phyloP scores from a whole-genome alignment of 1,284 basidiomycete genomes.

The Cutaneotrichosporon mucoides region DNA sequence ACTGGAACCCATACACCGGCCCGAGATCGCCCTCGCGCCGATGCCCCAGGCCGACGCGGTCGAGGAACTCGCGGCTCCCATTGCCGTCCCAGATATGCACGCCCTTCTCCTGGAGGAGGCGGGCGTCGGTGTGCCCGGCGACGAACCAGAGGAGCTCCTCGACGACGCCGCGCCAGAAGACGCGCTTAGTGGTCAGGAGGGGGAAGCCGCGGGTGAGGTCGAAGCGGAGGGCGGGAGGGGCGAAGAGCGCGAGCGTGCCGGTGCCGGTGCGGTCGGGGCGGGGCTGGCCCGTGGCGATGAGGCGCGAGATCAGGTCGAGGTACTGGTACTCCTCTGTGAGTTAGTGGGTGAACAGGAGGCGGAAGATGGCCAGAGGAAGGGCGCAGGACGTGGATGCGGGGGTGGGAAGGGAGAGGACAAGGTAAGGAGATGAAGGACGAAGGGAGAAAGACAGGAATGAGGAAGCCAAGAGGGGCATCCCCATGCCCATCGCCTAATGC shows the following conservation, averaged over 20 bases:
- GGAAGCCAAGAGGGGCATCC: not conserved
- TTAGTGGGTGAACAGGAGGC: slow-evolving; percentile 3
- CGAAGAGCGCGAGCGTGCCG: slow-evolving; percentile 84
- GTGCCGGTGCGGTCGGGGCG: slow-evolving; percentile 89
- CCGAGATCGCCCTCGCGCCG: slow-evolving; percentile 90
- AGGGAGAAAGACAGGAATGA: not conserved
- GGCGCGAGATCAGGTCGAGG: slow-evolving; percentile 69
- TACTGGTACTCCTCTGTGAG: slow-evolving; percentile 75
- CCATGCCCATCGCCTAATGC: too few species aligned
- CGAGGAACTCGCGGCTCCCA: slow-evolving; percentile 80
- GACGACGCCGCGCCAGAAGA: slow-evolving; percentile 84
- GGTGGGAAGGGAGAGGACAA: not conserved
- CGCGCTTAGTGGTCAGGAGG: slow-evolving; percentile 90
- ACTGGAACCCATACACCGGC: slow-evolving; percentile 97
- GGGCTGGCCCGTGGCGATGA: slow-evolving; percentile 67
- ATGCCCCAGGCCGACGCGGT: slow-evolving; percentile 73
- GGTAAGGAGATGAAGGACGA: not conserved
- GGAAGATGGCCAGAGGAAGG: too few species aligned
- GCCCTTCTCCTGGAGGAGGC: slow-evolving; percentile 70
- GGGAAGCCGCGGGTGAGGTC: slow-evolving; percentile 72
- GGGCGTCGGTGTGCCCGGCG: slow-evolving; percentile 74
- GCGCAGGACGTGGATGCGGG: too few species aligned
- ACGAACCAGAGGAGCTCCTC: slow-evolving; percentile 98
- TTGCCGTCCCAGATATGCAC: slow-evolving; percentile 99
- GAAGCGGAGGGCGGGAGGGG: slow-evolving; percentile 81